Conservation (phyloP, 2,329 filamentous ascomycete species). For the Clonostachys solani region DNA sequence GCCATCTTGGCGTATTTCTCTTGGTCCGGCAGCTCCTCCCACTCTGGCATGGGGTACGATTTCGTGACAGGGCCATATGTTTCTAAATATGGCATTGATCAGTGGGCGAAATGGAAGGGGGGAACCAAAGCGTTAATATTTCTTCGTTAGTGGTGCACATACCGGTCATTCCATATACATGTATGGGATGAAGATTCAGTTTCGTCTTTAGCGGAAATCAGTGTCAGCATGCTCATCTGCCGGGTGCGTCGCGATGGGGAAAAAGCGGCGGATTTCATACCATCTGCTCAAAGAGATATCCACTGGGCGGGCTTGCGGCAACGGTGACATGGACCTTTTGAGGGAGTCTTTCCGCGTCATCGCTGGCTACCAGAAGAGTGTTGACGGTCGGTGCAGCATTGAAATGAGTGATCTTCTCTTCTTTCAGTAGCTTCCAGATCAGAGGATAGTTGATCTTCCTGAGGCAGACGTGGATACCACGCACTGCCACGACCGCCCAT, state of each 20-base stretch:
- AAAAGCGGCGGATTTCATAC: slow-evolving; percentile 27
- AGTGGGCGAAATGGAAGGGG: neutral
- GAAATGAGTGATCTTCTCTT: slow-evolving; percentile 88
- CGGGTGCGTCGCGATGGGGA: neutral
- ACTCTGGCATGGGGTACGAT: slow-evolving; percentile 80
- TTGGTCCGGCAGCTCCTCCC: slow-evolving; percentile 68
- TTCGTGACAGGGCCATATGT: slow-evolving; percentile 97
- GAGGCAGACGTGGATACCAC: slow-evolving; percentile 92
- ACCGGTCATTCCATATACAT: slow-evolving; percentile 79
- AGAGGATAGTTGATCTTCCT: slow-evolving; percentile 92
- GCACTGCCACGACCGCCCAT: slow-evolving; percentile 87
- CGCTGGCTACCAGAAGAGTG: slow-evolving; percentile 79
- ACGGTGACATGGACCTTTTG: slow-evolving; percentile 82
- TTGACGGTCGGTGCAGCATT: slow-evolving; percentile 96
- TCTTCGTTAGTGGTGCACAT: neutral
- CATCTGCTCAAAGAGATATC: slow-evolving; percentile 93
- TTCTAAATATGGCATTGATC: slow-evolving; percentile 34
- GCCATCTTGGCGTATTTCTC: slow-evolving; percentile 91
- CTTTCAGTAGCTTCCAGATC: slow-evolving; percentile 85
- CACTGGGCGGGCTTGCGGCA: slow-evolving; percentile 84
- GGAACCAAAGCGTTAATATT: neutral
- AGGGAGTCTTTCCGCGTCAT: slow-evolving; percentile 67
- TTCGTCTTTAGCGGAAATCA: slow-evolving; percentile 21
- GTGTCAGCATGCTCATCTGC: neutral
- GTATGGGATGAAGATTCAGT: slow-evolving; percentile 84